These are phyloP conservation scores for Clathrospora elynae DNA, from an alignment of 2,329 filamentous ascomycete species.

Conservation along the genomic window DNA sequence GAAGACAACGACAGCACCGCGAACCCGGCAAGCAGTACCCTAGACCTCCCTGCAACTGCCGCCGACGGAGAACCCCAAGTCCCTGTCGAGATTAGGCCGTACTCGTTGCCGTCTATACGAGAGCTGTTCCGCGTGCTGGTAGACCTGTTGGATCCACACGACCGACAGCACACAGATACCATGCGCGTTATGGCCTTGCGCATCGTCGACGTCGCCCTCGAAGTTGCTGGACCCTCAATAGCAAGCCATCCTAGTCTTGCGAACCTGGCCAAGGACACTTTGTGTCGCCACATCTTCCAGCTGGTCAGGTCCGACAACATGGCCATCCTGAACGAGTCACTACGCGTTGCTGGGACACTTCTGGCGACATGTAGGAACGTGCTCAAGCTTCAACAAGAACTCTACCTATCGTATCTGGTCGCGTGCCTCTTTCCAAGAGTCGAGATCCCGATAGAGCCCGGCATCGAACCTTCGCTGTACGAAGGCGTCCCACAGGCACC, in stretches of 20 bases:
- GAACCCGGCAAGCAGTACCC: constrained; percentile 50
- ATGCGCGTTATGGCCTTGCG: constrained; percentile 97
- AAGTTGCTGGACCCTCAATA: constrained; percentile 94
- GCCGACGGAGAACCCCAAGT: constrained; percentile 52
- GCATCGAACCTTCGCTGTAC: constrained; percentile 90
- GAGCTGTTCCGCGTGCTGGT: constrained; percentile 94
- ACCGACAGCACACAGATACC: constrained; percentile 87
- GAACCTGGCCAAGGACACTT: constrained; percentile 83
- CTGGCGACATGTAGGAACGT: constrained; percentile 88
- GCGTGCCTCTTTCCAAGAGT: constrained; percentile 93
- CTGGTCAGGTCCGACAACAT: constrained; percentile 95
- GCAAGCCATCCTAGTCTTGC: constrained; percentile 89
- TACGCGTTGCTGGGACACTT: constrained; percentile 89
- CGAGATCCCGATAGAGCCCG: constrained; percentile 86
- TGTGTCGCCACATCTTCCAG: constrained; percentile 95
- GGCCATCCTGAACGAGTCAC: constrained; percentile 87
- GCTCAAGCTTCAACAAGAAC: constrained; percentile 92
- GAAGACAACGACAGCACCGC: constrained; percentile 47
- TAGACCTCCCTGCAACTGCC: constrained; percentile 51
- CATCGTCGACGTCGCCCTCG: constrained; percentile 95
- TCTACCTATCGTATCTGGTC: constrained; percentile 92
- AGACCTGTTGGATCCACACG: constrained; percentile 90
- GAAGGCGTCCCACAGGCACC: constrained; percentile 91
- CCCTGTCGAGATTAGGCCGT: constrained; percentile 72
- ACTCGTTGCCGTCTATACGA: constrained; percentile 90